Percentiles rank a stretch among this genome's conserved stretches.
Evolutionary conservation across 768 basidiomycete species (phyloP).

Genomic region (Naganishia antarctica): DNA sequence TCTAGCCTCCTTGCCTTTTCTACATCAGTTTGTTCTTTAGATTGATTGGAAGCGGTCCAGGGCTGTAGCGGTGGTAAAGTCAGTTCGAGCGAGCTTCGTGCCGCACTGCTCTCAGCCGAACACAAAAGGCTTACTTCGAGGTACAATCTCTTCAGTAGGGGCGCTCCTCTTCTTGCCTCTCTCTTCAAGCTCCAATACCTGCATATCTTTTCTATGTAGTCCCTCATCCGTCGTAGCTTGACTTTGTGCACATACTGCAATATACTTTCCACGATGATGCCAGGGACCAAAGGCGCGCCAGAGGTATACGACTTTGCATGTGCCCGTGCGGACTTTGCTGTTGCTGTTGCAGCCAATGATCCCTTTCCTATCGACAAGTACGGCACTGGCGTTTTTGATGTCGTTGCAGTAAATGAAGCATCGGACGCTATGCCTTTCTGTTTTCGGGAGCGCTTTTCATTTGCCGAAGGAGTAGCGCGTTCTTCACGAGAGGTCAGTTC

Average conservation of each 20-base stretch:
- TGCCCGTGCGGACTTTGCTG: conserved; percentile 77
- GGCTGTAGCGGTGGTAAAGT: conserved; percentile 52
- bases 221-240: conserved; percentile 65
- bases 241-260: conserved; percentile 67
- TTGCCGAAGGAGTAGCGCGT: conserved; percentile 56
- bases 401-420: conserved; percentile 38
- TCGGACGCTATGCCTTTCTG: conserved; percentile 30
- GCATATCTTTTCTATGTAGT: conserved; percentile 72
- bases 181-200: conserved; percentile 97
- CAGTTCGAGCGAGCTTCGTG: background rate
- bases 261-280: conserved; percentile 74
- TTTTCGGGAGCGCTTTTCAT: conserved; percentile 61
- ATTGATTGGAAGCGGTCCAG: conserved; percentile 76
- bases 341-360: conserved; percentile 27
- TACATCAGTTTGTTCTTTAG: conserved; percentile 66
- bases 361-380: background rate
- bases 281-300: conserved; percentile 86
- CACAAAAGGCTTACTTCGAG: conserved; percentile 58
- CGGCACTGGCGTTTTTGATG: background rate
- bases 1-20: conserved; percentile 77
- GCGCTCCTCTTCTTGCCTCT: conserved; percentile 86
- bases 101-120: background rate
- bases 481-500: conserved; percentile 1
- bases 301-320: conserved; percentile 88
- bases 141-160: conserved; percentile 84